phyloP scores from a whole-genome alignment of 2,329 filamentous ascomycete species.

The Rutstroemia sp. region DNA sequence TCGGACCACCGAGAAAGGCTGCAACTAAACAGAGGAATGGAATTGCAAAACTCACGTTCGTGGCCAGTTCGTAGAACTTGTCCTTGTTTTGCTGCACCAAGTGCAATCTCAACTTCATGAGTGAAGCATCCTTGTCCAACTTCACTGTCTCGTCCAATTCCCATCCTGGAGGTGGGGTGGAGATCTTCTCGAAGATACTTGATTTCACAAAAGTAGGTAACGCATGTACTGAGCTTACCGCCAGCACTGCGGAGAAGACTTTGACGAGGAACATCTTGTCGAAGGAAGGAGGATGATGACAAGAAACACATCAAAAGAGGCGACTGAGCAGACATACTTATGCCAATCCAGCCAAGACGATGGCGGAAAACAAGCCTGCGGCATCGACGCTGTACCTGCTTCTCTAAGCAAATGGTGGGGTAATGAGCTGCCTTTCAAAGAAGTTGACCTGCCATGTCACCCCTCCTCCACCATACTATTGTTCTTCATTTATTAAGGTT shows the following conservation, averaged over 20 bases:
- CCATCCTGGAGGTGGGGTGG: constrained; percentile 23
- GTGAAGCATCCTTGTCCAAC: constrained; percentile 21
- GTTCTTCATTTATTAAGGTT: constrained; percentile 4
- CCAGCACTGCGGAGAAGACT: constrained; percentile 5
- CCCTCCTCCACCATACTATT: background rate
- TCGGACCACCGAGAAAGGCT: too few relatives aligned
- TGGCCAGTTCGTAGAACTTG: constrained; percentile 26
- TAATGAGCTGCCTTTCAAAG: constrained; percentile 2
- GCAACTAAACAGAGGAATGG: too few relatives aligned
- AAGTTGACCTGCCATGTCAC: background rate
- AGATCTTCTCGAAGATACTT: constrained; percentile 21
- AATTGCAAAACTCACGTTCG: constrained; percentile 18
- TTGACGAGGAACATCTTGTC: constrained; percentile 9
- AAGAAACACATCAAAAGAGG: background rate
- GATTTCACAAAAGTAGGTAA: constrained; percentile 11
- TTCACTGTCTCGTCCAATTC: constrained; percentile 13
- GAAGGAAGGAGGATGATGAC: constrained; percentile 3
- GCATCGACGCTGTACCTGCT: constrained; percentile 6
- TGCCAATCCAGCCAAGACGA: constrained; percentile 5
- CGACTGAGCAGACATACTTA: constrained; percentile 5
- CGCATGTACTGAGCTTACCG: constrained; percentile 3
- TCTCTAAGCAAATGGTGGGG: constrained; percentile 3
- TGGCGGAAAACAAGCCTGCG: constrained; percentile 1
- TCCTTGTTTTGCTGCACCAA: constrained; percentile 25
- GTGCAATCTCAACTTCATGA: constrained; percentile 24